These are phyloP conservation scores for Thalassiosira exigua DNA, from an alignment of 352 stramenopile species.

Conservation along the genomic window DNA sequence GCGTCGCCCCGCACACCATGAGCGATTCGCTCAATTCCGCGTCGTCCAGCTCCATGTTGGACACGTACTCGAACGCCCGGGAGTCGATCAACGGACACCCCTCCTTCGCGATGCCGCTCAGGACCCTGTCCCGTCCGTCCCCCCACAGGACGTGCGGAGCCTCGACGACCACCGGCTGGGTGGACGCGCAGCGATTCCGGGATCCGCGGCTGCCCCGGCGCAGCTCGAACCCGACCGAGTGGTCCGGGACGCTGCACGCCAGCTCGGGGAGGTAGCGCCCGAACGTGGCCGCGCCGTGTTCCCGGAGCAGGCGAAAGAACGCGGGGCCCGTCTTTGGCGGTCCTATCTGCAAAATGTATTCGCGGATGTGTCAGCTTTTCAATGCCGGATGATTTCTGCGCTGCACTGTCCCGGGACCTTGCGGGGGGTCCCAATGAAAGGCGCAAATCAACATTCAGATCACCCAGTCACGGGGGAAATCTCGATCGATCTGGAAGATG, in stretches of 20 bases:
- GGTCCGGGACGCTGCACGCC: conserved; percentile 53
- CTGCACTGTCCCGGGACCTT: no score
- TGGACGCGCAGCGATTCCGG: conserved; percentile 17
- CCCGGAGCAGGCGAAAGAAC: conserved; percentile 49
- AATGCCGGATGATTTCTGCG: no score
- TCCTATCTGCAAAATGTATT: conserved; percentile 23
- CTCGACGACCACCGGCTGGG: conserved; percentile 58
- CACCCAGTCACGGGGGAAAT: no score
- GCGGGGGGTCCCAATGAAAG: no score
- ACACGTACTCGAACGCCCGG: conserved; percentile 57
- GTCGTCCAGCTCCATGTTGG: conserved; percentile 48
- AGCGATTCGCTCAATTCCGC: conserved; percentile 54
- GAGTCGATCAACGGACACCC: conserved; percentile 59
- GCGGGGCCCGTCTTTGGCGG: conserved; percentile 38
- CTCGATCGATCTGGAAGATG: no score
- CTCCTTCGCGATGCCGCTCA: conserved; percentile 49
- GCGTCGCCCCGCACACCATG: conserved; percentile 48
- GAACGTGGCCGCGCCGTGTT: conserved; percentile 49
- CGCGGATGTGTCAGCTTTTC: no score
- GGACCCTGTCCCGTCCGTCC: conserved; percentile 47
- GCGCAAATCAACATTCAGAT: no score
- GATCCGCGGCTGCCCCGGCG: conserved; percentile 30
- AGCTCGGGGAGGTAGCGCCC: conserved; percentile 61
- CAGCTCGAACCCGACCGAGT: conserved; percentile 53
- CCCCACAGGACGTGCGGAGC: conserved; percentile 60